Base-by-base conservation (phyloP, 352 stramenopile species). In the Globisporangium parvum region DNA sequence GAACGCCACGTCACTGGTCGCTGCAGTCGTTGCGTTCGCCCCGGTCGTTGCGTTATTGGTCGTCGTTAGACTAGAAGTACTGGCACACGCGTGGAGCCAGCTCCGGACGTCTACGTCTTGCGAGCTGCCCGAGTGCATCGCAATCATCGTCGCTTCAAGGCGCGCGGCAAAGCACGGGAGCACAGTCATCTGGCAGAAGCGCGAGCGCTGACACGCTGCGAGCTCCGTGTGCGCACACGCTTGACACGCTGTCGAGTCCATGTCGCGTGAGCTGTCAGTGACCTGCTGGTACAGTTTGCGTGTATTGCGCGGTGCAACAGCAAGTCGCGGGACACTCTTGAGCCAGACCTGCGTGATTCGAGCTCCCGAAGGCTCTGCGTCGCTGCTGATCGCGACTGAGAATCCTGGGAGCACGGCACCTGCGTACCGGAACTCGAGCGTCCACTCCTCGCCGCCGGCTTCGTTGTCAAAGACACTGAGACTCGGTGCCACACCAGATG, bases 331-430 rank as follows among this genome's bases (percentile, higher is more conserved):
- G 6, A 47, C 51, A 9, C 50, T 26, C 11, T 37, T 41, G 9
- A 68, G 41, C 11, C 45, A 8, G 17, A 65, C 46, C 12, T 68
- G 51, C n/a, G 65, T 47, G 14, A 68, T 60, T 15, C 15, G 44
- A 2, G 40, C 23, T 20, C 26, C 51, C 20, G 15, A 2, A 2
- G 57, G 62, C n/a, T 39, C 20, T 0, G 62, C 46, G 9, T 42
- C 24, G 3, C 3, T n/a, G 11, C 18, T 31, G 2, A 68, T 53
- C 3, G 11, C 10, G 33, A 65, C 51, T 0, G 41, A 55, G 57
- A 68, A 68, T 1, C 47, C 33, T 4, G 57, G 48, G 9, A 68
- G n/a, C n/a, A 65, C 23, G 14, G 54, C 57, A 3, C 54, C 57
- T 18, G 20, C 46, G 23, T 68, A 68, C 10, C 51, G 57, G 11